phyloP scores from a whole-genome alignment of 108 stramenopile genomes.

The Skeletonema tropicum region DNA sequence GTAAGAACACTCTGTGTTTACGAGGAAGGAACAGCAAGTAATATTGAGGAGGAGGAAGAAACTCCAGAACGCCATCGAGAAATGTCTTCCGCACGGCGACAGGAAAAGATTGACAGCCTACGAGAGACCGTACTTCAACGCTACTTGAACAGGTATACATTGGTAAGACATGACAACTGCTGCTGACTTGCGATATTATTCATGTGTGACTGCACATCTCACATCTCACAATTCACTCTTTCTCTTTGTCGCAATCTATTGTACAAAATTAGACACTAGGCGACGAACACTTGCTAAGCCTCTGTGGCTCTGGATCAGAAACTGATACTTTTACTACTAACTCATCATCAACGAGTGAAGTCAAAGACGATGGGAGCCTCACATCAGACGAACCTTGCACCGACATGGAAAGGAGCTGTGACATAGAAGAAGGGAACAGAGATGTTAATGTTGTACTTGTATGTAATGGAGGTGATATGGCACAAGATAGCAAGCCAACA shows the following conservation, averaged over 20 bases:
- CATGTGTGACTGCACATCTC: too few relatives aligned
- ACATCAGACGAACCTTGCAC: too few relatives aligned
- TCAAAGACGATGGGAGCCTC: too few relatives aligned
- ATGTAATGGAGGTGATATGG: too few relatives aligned
- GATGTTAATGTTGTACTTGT: too few relatives aligned
- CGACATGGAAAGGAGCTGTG: too few relatives aligned
- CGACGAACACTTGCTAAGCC: not conserved
- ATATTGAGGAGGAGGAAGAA: not conserved
- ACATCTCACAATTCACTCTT: too few relatives aligned
- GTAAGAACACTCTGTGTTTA: too few relatives aligned
- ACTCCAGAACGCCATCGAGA: not conserved
- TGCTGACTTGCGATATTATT: not conserved
- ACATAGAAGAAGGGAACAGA: too few relatives aligned
- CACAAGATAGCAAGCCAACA: not conserved
- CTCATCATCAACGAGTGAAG: too few relatives aligned
- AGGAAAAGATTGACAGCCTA: constrained; percentile 23
- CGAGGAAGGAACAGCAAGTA: too few relatives aligned
- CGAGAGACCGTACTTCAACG: constrained; percentile 11
- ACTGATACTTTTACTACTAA: not conserved
- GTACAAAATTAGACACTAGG: not conserved
- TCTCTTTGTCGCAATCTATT: too few relatives aligned
- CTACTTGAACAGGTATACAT: constrained; percentile 26
- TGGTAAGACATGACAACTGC: not conserved
- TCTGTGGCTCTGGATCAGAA: not conserved
- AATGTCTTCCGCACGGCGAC: constrained; percentile 13